Conservation (phyloP, 148 eudicot species). For the Suaeda aralocaspica region DNA sequence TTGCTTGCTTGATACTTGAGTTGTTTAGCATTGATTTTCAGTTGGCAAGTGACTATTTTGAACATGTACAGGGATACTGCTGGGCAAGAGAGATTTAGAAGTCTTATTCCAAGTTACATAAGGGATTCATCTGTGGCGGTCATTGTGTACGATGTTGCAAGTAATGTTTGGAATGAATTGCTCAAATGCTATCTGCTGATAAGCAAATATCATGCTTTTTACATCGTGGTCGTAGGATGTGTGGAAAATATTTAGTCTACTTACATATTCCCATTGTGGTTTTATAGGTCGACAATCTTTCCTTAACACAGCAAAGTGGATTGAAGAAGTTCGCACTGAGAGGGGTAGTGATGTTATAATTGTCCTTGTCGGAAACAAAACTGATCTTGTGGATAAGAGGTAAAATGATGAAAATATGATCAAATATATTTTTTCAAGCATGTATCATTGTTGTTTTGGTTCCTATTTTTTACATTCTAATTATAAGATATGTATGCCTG, state of each 20-base stretch:
- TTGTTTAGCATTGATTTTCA: not conserved
- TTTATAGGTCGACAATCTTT: constrained; percentile 51
- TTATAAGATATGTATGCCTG: not conserved
- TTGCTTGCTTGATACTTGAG: not conserved
- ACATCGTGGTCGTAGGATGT: no score
- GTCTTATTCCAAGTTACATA: constrained; percentile 56
- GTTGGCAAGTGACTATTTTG: not conserved
- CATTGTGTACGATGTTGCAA: constrained; percentile 58
- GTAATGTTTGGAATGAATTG: constrained; percentile 9
- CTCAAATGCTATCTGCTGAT: constrained; percentile 8
- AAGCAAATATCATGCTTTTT: not conserved
- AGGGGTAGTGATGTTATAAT: constrained; percentile 64
- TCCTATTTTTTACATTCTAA: not conserved
- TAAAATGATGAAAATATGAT: constrained; percentile 20
- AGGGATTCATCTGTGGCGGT: constrained; percentile 66
- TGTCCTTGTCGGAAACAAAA: constrained; percentile 62
- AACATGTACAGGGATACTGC: constrained; percentile 50
- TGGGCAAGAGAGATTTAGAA: constrained; percentile 59
- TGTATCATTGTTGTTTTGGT: constrained; percentile 1
- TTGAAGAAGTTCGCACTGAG: constrained; percentile 64
- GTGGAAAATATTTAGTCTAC: not conserved
- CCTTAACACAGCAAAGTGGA: constrained; percentile 56
- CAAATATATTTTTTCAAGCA: not conserved
- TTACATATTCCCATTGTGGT: constrained; percentile 5
- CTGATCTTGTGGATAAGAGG: constrained; percentile 70